Base-by-base conservation (phyloP, 2,329 filamentous ascomycete species). In the Westerdykella sp. region DNA sequence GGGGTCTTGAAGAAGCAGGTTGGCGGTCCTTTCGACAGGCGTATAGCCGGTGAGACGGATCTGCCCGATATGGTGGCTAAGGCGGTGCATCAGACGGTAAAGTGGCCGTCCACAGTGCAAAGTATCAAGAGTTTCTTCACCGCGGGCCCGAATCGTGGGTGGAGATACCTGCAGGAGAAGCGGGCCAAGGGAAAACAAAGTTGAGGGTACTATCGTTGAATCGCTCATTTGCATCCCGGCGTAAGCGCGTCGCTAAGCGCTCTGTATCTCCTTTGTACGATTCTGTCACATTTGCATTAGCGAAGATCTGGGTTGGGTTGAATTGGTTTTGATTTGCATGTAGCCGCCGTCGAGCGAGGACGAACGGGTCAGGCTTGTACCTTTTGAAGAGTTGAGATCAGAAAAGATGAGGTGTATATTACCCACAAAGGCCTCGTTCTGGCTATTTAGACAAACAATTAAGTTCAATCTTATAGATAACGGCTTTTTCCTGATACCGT, bases 91-190 rank as follows among this genome's bases (percentile, higher is more conserved):
- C 85, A 85, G 62, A 97, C 94, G 0, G 87, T 97, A 56, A 79
- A 81, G 43, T 97, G 93, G 93, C 90, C 93, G 1, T 93, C 88
- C 57, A 88, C 87, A 2, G 82, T 82, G 5, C 91, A 98, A 68
- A 93, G 83, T 42, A 63, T 91, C 49, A 98, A 98, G 70, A 83
- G 89, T 2, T 65, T 85, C 1, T 66, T 96, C 36, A 97, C 89
- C 2, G 83, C 85, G 0, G 94, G 93, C 0, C 63, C 85, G 13
- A 62, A 72, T 6, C 79, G 83, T 56, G 84, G 83, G 5, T 77
- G 78, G 72, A 78, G 82, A 49, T 98, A 98, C 64, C 58, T 94
- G 42, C 73, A 77, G 35, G 93, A 97, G 65, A 98, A 98, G 75
- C 56, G 71, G 36, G 58, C 59, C 23, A 74, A 74, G 54, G 69